Percentiles rank a stretch among this genome's conserved stretches.
Evolutionary conservation across 169 alveolate genomes (phyloP).

Genomic region (Cryptosporidium ubiquitum): DNA sequence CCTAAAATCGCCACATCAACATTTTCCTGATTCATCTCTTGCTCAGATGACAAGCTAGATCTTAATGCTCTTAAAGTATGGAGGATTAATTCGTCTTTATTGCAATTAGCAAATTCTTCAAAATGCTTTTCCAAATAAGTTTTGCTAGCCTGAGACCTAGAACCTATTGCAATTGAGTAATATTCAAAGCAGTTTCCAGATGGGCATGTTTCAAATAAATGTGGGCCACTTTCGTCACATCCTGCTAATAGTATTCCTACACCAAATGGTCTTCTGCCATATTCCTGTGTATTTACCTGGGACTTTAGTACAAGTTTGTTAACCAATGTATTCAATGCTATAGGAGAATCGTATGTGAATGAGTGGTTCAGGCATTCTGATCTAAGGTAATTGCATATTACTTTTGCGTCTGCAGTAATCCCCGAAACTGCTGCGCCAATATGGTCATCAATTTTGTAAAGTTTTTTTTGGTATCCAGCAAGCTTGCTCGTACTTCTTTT

Average conservation of each 20-base stretch:
- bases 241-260: slow-evolving; percentile 96
- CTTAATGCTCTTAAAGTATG: slow-evolving; percentile 92
- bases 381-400: slow-evolving; percentile 88
- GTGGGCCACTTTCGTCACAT: slow-evolving; percentile 90
- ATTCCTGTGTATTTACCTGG: slow-evolving; percentile 93
- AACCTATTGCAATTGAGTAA: slow-evolving; percentile 96
- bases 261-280: slow-evolving; percentile 98
- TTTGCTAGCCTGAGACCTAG: slow-evolving; percentile 96
- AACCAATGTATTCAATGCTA: slow-evolving; percentile 92
- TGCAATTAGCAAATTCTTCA: slow-evolving; percentile 84
- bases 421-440: slow-evolving; percentile 98
- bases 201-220: slow-evolving; percentile 95
- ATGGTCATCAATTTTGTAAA: slow-evolving; percentile 95
- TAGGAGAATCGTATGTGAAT: slow-evolving; percentile 92
- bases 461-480: slow-evolving; percentile 94
- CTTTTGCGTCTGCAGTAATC: slow-evolving; percentile 97
- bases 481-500: slow-evolving; percentile 90
- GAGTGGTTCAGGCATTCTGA: slow-evolving; percentile 94
- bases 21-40: slow-evolving; percentile 87
- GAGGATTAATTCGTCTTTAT: slow-evolving; percentile 83
- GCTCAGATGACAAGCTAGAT: slow-evolving; percentile 89
- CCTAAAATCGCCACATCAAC: slow-evolving; percentile 89
- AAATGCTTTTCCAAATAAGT: slow-evolving; percentile 95
- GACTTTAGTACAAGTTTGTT: slow-evolving; percentile 90
- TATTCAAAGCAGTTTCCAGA: slow-evolving; percentile 96